phyloP scores from a whole-genome alignment of 768 basidiomycete genomes.

The Favolaschia claudopus region DNA sequence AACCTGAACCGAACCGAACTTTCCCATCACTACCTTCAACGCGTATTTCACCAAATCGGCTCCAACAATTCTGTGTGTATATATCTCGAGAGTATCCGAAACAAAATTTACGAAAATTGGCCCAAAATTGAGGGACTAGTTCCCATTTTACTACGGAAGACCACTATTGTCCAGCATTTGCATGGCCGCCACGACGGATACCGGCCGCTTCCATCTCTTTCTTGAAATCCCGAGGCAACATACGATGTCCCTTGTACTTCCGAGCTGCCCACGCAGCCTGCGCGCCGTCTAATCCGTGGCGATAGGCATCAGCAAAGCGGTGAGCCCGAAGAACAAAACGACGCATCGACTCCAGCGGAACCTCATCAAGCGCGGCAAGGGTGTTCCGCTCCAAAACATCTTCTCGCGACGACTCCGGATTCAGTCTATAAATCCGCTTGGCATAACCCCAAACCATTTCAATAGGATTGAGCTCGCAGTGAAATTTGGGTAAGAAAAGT shows the following conservation, averaged over 20 bases:
- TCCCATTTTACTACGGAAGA: too few relatives aligned
- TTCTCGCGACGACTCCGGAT: not conserved
- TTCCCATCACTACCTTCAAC: too few relatives aligned
- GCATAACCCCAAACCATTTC: not conserved
- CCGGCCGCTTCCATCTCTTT: not conserved
- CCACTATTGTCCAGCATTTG: too few relatives aligned
- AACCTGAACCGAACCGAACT: too few relatives aligned
- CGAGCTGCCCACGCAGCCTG: not conserved
- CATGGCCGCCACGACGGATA: not conserved
- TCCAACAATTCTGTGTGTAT: too few relatives aligned
- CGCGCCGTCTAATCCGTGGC: not conserved
- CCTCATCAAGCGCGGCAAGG: not conserved
- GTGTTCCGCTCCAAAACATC: constrained; percentile 35
- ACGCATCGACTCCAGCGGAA: constrained; percentile 2
- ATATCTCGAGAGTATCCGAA: too few relatives aligned
- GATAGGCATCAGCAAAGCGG: constrained; percentile 2
- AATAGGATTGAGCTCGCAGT: not conserved
- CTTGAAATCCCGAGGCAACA: not conserved
- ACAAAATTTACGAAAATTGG: too few relatives aligned
- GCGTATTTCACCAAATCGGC: too few relatives aligned
- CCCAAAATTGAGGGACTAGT: too few relatives aligned
- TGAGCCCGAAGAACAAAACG: not conserved
- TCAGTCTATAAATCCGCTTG: not conserved
- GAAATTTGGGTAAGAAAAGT: constrained; percentile 12
- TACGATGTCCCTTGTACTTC: constrained; percentile 17